Percentiles rank a stretch among this genome's conserved stretches.
These are phyloP conservation scores for Solanum etuberosum DNA, from an alignment of 257 asterid species.

Conservation along the genomic window DNA sequence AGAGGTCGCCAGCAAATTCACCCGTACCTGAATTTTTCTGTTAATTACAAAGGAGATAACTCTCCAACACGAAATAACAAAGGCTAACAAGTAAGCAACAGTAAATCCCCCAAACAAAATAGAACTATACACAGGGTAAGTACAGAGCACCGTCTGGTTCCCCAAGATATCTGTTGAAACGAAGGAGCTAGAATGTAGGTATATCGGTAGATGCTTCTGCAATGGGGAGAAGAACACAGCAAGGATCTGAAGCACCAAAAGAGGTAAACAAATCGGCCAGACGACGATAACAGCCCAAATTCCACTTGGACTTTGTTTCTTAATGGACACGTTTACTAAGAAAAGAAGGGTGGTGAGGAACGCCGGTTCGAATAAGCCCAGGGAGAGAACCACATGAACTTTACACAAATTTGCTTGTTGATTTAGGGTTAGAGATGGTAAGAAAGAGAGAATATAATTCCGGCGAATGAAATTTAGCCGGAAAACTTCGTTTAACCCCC, in stretches of 20 bases:
- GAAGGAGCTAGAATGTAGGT: slow-evolving; percentile 39
- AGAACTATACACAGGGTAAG: slow-evolving; percentile 51
- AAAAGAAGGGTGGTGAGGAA: slow-evolving; percentile 49
- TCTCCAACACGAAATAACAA: slow-evolving; percentile 55
- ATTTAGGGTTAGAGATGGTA: slow-evolving; percentile 14
- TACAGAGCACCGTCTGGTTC: slow-evolving; percentile 29
- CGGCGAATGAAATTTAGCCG: slow-evolving; percentile 32
- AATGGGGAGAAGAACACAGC: slow-evolving; percentile 35
- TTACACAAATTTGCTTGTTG: slow-evolving; percentile 46
- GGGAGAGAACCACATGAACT: slow-evolving; percentile 47
- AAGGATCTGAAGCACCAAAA: slow-evolving; percentile 23
- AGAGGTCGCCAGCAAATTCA: slow-evolving; percentile 33
- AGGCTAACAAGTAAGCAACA: slow-evolving; percentile 28
- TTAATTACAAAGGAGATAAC: slow-evolving; percentile 51
- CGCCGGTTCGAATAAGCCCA: slow-evolving; percentile 59
- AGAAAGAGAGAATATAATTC: slow-evolving; percentile 13
- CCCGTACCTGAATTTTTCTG: slow-evolving; percentile 40
- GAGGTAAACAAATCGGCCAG: slow-evolving; percentile 23
- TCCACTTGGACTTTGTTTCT: slow-evolving; percentile 17
- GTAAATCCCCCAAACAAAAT: slow-evolving; percentile 37
- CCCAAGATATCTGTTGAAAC: slow-evolving; percentile 18
- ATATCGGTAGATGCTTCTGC: slow-evolving; percentile 20
- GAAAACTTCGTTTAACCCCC: slow-evolving; percentile 46
- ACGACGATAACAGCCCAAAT: slow-evolving; percentile 24
- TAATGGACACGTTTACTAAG: slow-evolving; percentile 47